Conservation (phyloP, 1,284 basidiomycete species). For the Trametes versicolor region DNA sequence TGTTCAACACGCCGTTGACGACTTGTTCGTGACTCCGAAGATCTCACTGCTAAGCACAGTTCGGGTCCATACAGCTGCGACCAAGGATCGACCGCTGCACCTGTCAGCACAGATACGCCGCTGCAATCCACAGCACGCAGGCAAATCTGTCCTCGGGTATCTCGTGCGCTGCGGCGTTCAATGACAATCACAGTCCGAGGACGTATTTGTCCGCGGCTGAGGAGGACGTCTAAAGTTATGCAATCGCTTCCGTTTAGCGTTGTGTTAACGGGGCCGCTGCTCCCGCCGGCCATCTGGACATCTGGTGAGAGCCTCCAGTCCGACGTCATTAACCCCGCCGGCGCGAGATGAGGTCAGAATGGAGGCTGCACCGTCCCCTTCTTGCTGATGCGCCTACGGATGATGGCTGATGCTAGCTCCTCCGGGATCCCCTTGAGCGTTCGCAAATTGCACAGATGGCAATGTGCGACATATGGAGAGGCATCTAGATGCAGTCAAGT, state of each 20-base stretch:
- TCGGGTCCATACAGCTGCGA: background rate
- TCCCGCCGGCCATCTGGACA: background rate
- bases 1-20: background rate
- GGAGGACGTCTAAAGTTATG: background rate
- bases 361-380: background rate
- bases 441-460: background rate
- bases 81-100: slow-evolving; percentile 1
- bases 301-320: background rate
- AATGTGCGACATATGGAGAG: background rate
- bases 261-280: background rate
- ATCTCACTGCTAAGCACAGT: background rate
- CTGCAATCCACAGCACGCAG: background rate
- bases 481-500: background rate
- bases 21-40: background rate
- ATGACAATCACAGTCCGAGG: background rate
- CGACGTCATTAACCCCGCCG: slow-evolving; percentile 1
- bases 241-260: background rate
- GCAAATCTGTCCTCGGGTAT: background rate
- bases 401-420: background rate
- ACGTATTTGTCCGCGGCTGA: background rate
- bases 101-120: background rate
- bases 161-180: background rate
- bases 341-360: background rate
- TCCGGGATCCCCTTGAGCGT: background rate
- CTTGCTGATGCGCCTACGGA: background rate